Percentiles rank a stretch among this genome's conserved stretches.
These are phyloP conservation scores for Apiospora rasikravindrae DNA, from an alignment of 2,329 filamentous ascomycete genomes.

Conservation along the genomic window DNA sequence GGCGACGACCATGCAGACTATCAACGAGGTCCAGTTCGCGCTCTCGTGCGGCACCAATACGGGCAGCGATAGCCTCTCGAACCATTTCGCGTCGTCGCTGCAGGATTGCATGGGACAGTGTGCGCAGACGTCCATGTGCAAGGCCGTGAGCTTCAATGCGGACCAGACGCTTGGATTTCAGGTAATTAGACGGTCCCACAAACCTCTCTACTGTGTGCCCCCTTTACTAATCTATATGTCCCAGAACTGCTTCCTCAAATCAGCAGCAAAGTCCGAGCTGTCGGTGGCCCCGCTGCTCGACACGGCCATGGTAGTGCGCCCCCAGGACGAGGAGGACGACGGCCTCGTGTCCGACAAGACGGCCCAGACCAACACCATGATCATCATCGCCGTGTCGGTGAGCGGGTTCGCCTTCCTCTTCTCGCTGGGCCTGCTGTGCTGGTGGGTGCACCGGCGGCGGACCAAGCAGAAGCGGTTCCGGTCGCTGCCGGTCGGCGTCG, in stretches of 20 bases:
- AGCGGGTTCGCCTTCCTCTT: background rate
- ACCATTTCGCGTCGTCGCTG: background rate
- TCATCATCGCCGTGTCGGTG: background rate
- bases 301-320: background rate
- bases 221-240: background rate
- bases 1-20: background rate
- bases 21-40: background rate
- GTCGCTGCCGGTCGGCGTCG: background rate
- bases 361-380: background rate
- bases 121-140: background rate
- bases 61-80: background rate
- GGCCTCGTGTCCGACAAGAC: background rate
- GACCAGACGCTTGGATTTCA: background rate
- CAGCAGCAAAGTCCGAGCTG: background rate
- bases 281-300: background rate
- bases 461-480: background rate
- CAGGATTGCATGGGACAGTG: conserved; percentile 2
- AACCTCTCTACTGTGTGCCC: background rate
- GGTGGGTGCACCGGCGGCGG: background rate
- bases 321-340: background rate
- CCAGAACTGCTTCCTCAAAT: conserved; percentile 1
- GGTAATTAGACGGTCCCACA: no score
- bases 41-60: background rate
- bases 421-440: background rate
- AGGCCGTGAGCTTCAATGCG: background rate